phyloP scores from a whole-genome alignment of 2,329 filamentous ascomycete species.

The Talaromyces albobiverticillius region DNA sequence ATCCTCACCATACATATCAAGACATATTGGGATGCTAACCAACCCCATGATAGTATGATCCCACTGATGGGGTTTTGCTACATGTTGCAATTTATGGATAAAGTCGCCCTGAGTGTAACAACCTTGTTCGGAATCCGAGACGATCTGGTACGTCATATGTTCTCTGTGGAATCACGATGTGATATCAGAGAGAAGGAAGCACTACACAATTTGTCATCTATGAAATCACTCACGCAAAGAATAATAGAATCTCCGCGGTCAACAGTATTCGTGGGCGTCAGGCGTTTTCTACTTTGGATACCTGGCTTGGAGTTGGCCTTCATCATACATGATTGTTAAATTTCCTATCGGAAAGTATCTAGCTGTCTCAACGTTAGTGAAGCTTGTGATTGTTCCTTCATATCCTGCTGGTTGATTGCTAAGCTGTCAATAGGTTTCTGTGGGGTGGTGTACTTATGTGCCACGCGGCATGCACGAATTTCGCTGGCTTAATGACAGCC shows the following conservation, averaged over 20 bases:
- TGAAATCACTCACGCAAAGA: no score
- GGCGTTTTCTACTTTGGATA: conserved; percentile 14
- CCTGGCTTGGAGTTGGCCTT: conserved; percentile 3
- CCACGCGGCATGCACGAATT: conserved; percentile 49
- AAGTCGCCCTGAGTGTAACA: conserved; percentile 28
- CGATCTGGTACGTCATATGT: conserved; percentile 24
- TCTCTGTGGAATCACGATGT: no score
- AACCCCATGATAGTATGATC: no score
- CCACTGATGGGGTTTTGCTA: conserved; percentile 29
- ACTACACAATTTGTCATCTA: no score
- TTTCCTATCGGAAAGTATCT: conserved; percentile 10
- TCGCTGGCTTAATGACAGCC: conserved; percentile 45
- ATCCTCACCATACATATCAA: no score
- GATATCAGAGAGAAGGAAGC: no score
- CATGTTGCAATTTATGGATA: conserved; percentile 31
- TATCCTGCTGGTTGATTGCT: not conserved
- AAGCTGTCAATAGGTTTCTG: not conserved
- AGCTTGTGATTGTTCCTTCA: no score
- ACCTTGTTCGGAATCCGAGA: conserved; percentile 26
- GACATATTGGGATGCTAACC: no score
- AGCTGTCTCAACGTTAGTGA: conserved; percentile 5
- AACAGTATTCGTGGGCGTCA: conserved; percentile 7
- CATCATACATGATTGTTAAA: not conserved
- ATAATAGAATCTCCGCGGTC: no score
- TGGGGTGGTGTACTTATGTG: conserved; percentile 49